phyloP scores from a whole-genome alignment of 2,329 filamentous ascomycete species.

The Knoxdaviesia capensis region DNA sequence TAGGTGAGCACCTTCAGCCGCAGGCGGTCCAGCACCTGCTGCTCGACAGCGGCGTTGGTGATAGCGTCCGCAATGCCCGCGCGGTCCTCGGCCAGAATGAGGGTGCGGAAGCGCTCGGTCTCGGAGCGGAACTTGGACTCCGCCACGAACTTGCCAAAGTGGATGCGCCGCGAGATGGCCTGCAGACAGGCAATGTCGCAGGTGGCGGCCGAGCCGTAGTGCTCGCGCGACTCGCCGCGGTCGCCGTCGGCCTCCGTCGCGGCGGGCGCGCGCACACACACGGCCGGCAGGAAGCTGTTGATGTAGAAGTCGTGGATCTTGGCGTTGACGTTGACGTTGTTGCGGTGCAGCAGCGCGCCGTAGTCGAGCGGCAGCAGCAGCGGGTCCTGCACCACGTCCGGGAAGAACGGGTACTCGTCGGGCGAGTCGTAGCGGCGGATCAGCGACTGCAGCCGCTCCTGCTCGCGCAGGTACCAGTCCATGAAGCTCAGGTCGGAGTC shows the following conservation, averaged over 20 bases:
- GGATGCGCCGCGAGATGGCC: constrained; percentile 73
- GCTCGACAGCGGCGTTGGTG: constrained; percentile 73
- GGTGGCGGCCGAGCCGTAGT: constrained; percentile 84
- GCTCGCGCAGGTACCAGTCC: constrained; percentile 83
- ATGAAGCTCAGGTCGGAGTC: constrained; percentile 58
- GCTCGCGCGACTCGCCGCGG: constrained; percentile 70
- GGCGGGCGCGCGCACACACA: constrained; percentile 27
- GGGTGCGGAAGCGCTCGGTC: constrained; percentile 53
- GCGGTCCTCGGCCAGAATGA: constrained; percentile 68
- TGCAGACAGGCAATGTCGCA: constrained; percentile 83
- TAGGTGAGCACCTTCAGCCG: constrained; percentile 83
- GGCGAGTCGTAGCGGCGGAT: constrained; percentile 91
- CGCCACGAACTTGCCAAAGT: constrained; percentile 97
- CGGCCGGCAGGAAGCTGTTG: constrained; percentile 59
- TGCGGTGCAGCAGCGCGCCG: constrained; percentile 68
- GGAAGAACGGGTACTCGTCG: constrained; percentile 96
- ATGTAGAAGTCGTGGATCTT: constrained; percentile 77
- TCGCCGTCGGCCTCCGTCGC: constrained; percentile 37
- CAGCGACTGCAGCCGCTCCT: constrained; percentile 77
- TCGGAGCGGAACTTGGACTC: constrained; percentile 87
- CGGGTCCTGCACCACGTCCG: constrained; percentile 53
- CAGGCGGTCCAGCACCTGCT: constrained; percentile 74
- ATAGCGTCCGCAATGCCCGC: constrained; percentile 75
- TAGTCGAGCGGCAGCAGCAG: constrained; percentile 81
- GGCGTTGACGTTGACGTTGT: constrained; percentile 78